Evolutionary conservation across 495 filamentous ascomycete species (phyloP), one percentile per base, ranked within the genome.

Genomic region (Cudoniella acicularis): DNA sequence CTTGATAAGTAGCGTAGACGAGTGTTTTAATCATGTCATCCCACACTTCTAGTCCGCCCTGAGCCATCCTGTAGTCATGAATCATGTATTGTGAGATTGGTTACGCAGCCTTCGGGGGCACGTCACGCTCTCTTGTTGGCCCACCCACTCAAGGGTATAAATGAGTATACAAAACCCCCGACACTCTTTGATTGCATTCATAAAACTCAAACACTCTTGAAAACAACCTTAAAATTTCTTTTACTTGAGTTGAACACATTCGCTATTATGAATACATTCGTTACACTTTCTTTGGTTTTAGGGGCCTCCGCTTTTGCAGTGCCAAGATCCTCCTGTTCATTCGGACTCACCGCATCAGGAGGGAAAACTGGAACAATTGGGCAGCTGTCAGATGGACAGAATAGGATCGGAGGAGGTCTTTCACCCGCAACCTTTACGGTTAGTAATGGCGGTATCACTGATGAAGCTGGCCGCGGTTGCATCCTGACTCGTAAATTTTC

Each of bases 371-470:
- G 80, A 41, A 62, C 70, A 42, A 62, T 83, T 30, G 82, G 78
- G 17, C 79, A 85, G 60, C 69, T 83, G 30, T 51, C 47, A 60
- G 81, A 85, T 68, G 82, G 82, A 10, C 81, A 85, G 68, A 77
- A 75, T 62, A 75, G 82, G 30, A 69, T 83, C 60, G 76, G 77
- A 27, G 79, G 73, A 50, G 68, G 65, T 10, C 61, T 76, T 11
- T 51, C 70, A 2, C 46, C 69, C 16, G 70, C 73, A 21, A 63
- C 68, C 18, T 82, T 69, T 66, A 80, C 77, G 56, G 80, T 83
- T 61, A 67, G 67, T 9, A 72, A 68, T 22, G 79, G 79, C 42
- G 67, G 50, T n/a, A 75, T 87, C 60, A 78, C 70, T 20, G 84
- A 87, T 63, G 56, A 63, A 54, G 72, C 67, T 52, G 77, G 78